Evolutionary conservation across 352 stramenopile genomes (phyloP).

Genomic region (Pythium phragmiticola): DNA sequence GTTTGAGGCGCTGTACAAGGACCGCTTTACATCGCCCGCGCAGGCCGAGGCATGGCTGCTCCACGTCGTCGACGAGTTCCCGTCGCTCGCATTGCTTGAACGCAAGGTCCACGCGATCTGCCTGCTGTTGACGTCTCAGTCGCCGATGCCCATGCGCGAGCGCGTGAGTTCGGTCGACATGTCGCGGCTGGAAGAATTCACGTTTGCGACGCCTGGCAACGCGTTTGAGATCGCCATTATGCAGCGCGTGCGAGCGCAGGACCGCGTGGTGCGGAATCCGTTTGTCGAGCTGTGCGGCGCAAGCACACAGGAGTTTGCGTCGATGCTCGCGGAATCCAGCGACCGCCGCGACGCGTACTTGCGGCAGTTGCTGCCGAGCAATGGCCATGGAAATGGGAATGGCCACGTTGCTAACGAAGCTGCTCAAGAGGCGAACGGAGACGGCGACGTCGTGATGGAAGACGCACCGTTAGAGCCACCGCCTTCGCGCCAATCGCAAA

Average conservation of each 20-base stretch:
- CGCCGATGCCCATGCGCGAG: not conserved
- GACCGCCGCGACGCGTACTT: slow-evolving; percentile 17
- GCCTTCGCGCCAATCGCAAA: slow-evolving; percentile 35
- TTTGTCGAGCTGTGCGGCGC: slow-evolving; percentile 24
- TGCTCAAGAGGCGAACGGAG: not conserved
- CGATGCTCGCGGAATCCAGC: slow-evolving; percentile 9
- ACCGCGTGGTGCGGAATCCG: slow-evolving; percentile 26
- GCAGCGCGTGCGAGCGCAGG: slow-evolving; percentile 15
- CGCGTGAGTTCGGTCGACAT: slow-evolving; percentile 14
- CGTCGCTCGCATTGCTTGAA: slow-evolving; percentile 71
- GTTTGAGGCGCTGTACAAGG: slow-evolving; percentile 59
- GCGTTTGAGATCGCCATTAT: slow-evolving; percentile 41
- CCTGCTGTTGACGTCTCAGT: slow-evolving; percentile 22
- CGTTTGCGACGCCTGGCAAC: slow-evolving; percentile 56
- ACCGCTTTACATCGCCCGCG: slow-evolving; percentile 48
- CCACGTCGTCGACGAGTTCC: slow-evolving; percentile 71
- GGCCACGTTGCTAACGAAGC: not conserved
- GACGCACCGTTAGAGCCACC: slow-evolving; percentile 5
- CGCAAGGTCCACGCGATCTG: slow-evolving; percentile 72
- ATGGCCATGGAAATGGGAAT: not conserved
- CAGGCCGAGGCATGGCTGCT: slow-evolving; percentile 58
- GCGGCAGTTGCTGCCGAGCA: slow-evolving; percentile 9
- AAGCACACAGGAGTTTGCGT: slow-evolving; percentile 17
- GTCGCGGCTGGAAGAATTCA: slow-evolving; percentile 63
- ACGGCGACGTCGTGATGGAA: not conserved